Percentiles rank a stretch among this genome's conserved stretches.
Evolutionary conservation across 148 eudicot species (phyloP).

Genomic region (Silene conica): DNA sequence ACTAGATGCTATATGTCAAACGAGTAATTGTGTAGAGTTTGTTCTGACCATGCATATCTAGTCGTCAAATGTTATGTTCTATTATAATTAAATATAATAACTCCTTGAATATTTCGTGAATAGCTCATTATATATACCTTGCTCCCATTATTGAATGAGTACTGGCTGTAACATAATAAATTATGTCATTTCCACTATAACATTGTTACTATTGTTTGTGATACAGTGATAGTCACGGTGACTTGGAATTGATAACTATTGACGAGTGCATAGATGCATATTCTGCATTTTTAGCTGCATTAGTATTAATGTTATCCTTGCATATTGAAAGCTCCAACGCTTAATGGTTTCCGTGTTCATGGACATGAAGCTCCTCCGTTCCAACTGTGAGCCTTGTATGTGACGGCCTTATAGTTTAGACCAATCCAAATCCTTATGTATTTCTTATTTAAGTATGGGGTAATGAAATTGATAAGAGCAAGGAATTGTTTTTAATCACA

Average conservation of each 20-base stretch:
- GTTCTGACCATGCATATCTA: constrained; percentile 9
- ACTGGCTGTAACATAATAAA: not conserved
- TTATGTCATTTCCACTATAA: not conserved
- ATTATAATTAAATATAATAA: not conserved
- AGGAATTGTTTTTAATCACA: constrained; percentile 36
- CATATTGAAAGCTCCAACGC: too few species aligned
- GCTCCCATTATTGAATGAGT: not conserved
- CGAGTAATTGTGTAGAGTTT: constrained; percentile 15
- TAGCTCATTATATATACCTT: not conserved
- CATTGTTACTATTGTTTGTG: not conserved
- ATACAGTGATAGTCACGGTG: not conserved
- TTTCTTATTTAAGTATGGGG: too few species aligned
- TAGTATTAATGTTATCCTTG: too few species aligned
- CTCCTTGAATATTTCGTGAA: not conserved
- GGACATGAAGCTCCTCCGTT: too few species aligned
- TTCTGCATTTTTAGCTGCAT: not conserved
- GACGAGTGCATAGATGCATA: not conserved
- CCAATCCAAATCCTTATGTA: too few species aligned
- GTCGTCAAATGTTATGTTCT: constrained; percentile 13
- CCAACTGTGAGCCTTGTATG: too few species aligned
- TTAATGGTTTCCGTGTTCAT: too few species aligned
- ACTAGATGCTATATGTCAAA: constrained; percentile 13
- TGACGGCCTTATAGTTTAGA: too few species aligned
- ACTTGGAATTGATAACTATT: not conserved
- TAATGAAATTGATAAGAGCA: constrained; percentile 91